These are phyloP conservation scores for Plantago major DNA, from an alignment of 257 asterid genomes.

Conservation along the genomic window DNA sequence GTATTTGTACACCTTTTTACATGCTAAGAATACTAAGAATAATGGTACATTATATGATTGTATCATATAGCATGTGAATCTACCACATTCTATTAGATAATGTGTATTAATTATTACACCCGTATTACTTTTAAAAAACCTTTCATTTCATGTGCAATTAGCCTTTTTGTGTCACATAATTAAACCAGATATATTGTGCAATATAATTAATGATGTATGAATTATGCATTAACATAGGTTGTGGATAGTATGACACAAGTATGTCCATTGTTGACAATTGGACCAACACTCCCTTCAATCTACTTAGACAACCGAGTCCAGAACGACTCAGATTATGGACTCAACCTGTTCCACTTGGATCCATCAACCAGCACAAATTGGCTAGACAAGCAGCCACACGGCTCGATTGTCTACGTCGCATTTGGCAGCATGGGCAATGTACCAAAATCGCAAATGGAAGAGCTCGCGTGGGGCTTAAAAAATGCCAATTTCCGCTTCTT, in stretches of 20 bases:
- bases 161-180: no score
- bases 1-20: no score
- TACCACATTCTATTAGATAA: neutral
- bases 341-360: conserved; percentile 45
- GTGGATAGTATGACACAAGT: conserved; percentile 46
- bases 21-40: no score
- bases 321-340: conserved; percentile 42
- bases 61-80: neutral
- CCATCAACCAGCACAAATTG: conserved; percentile 33
- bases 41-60: neutral
- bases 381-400: conserved; percentile 48
- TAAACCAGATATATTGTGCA: no score
- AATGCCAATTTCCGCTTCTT: conserved; percentile 38
- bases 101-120: no score
- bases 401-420: conserved; percentile 63
- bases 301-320: conserved; percentile 51
- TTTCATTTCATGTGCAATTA: no score
- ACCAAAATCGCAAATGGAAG: conserved; percentile 45
- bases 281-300: conserved; percentile 72
- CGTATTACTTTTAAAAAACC: no score
- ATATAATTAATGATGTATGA: no score
- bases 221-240: no score
- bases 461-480: conserved; percentile 46
- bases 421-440: conserved; percentile 73
- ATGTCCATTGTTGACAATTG: conserved; percentile 45